Conservation (phyloP, 2,329 filamentous ascomycete genomes). For the Pseudogymnoascus sp. region DNA sequence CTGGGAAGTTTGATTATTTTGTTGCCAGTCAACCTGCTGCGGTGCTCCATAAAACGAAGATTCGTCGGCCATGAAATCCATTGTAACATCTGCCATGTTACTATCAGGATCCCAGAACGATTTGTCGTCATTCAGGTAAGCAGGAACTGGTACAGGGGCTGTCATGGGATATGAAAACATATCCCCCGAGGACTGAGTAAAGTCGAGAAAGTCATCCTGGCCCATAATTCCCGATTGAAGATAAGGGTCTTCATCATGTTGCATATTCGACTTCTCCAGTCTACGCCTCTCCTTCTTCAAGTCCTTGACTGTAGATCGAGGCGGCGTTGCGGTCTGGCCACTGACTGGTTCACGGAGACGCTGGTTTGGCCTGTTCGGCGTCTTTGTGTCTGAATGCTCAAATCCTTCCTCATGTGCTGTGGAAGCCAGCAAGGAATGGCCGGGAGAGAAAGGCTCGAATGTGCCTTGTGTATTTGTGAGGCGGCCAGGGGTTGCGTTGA, state of each 20-base stretch:
- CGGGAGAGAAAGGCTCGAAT: slow-evolving; percentile 37
- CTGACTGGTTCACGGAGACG: slow-evolving; percentile 26
- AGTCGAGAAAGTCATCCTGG: slow-evolving; percentile 15
- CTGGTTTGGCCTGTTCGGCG: slow-evolving; percentile 32
- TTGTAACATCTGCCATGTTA: slow-evolving; percentile 47
- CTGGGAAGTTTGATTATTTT: slow-evolving; percentile 47
- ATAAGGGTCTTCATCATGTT: slow-evolving; percentile 19
- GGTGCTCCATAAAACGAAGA: slow-evolving; percentile 22
- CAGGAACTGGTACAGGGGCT: slow-evolving; percentile 43
- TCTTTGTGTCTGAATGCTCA: slow-evolving; percentile 40
- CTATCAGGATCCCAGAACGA: slow-evolving; percentile 49
- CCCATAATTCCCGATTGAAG: slow-evolving; percentile 8
- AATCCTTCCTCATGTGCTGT: slow-evolving; percentile 16
- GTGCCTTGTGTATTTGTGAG: slow-evolving; percentile 30
- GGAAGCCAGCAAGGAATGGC: slow-evolving; percentile 30
- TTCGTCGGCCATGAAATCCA: slow-evolving; percentile 45
- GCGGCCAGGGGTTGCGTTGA: slow-evolving; percentile 55
- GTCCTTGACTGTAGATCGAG: slow-evolving; percentile 48
- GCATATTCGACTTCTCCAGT: slow-evolving; percentile 17
- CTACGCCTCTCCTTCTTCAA: slow-evolving; percentile 34
- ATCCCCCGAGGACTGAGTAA: slow-evolving; percentile 38
- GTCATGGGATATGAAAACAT: slow-evolving; percentile 54
- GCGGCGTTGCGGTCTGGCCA: slow-evolving; percentile 50
- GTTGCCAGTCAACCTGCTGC: slow-evolving; percentile 49
- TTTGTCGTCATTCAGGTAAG: slow-evolving; percentile 35